These are phyloP conservation scores for Hansfordia pulvinata DNA, from an alignment of 2,329 filamentous ascomycete species.

Conservation along the genomic window DNA sequence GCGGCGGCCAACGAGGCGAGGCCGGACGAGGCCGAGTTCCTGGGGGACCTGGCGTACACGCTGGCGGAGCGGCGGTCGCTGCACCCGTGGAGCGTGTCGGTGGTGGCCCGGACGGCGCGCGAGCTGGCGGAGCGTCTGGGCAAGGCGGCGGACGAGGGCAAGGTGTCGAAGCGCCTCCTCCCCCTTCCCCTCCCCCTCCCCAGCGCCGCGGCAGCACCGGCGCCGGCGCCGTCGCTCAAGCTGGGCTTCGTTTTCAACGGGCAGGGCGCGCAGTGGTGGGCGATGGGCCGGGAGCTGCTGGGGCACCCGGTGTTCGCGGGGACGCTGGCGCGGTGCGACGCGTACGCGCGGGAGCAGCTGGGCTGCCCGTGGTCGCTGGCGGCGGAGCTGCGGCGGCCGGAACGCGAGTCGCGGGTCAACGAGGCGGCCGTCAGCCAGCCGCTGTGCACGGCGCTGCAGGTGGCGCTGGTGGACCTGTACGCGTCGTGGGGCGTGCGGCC, in stretches of 20 bases:
- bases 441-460: conserved; percentile 30
- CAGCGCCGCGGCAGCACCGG: not conserved
- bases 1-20: not conserved
- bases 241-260: conserved; percentile 12
- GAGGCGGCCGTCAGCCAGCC: conserved; percentile 14
- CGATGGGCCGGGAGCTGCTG: conserved; percentile 12
- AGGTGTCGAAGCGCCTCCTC: not conserved
- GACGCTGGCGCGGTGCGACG: conserved; percentile 4
- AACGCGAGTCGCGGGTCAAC: conserved; percentile 3
- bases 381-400: not conserved
- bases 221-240: conserved; percentile 1
- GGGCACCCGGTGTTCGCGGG: conserved; percentile 3
- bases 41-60: conserved; percentile 7
- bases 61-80: conserved; percentile 6
- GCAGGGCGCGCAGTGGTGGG: conserved; percentile 15
- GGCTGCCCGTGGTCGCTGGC: no score
- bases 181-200: conserved; percentile 2
- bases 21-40: no score
- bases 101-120: conserved; percentile 4
- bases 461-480: conserved; percentile 25
- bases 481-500: conserved; percentile 19
- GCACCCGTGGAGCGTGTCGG: conserved; percentile 1
- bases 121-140: not conserved
- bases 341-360: not conserved
- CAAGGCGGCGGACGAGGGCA: not conserved